phyloP scores from a whole-genome alignment of 208 protist genomes.

The Trypanosoma scelopori region DNA sequence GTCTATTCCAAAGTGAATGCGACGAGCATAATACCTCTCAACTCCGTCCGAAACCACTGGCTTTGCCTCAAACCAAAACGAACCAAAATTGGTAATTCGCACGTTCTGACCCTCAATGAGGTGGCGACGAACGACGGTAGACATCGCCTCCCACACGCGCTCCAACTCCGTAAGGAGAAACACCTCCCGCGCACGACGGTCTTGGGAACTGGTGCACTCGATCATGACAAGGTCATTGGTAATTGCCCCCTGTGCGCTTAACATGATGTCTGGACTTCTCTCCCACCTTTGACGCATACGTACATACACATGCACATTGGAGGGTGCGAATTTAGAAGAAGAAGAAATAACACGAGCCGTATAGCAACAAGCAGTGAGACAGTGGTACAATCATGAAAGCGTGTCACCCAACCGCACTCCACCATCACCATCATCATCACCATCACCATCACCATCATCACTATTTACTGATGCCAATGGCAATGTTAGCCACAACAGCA shows the following conservation, averaged over 20 bases:
- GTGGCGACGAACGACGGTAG: conserved; percentile 49
- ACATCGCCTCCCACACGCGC: conserved; percentile 75
- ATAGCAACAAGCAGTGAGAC: too few relatives aligned
- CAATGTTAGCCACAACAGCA: too few relatives aligned
- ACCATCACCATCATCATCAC: too few relatives aligned
- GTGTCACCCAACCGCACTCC: too few relatives aligned
- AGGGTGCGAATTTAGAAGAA: too few relatives aligned
- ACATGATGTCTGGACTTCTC: conserved; percentile 37
- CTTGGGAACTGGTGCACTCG: conserved; percentile 78
- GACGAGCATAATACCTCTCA: conserved; percentile 33
- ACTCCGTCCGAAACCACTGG: conserved; percentile 40
- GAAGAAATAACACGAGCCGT: too few relatives aligned
- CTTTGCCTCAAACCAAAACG: conserved; percentile 59
- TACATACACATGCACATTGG: too few relatives aligned
- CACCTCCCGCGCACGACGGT: conserved; percentile 44
- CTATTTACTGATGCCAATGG: too few relatives aligned
- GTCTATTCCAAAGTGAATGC: conserved; percentile 42
- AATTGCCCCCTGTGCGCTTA: conserved; percentile 75
- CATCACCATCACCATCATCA: too few relatives aligned
- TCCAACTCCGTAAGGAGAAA: conserved; percentile 87
- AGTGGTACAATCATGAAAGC: too few relatives aligned
- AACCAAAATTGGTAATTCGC: conserved; percentile 61
- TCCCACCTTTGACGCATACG: too few relatives aligned
- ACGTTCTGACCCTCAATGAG: conserved; percentile 63
- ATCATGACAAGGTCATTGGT: conserved; percentile 76